phyloP scores from a whole-genome alignment of 305 asterid genomes.

The Solanum hybrid region DNA sequence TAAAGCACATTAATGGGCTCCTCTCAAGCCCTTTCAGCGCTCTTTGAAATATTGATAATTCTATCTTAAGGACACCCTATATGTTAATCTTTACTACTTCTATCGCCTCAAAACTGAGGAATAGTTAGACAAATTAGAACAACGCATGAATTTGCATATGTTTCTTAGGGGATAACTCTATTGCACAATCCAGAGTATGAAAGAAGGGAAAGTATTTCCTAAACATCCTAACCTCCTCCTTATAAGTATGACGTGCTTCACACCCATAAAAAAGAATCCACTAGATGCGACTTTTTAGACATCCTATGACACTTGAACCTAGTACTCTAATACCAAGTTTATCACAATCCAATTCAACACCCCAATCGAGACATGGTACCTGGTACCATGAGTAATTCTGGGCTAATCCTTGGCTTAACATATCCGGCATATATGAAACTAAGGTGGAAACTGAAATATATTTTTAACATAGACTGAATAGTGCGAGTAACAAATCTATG shows the following conservation, averaged over 20 bases:
- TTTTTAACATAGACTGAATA: not conserved
- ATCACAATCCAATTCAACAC: no score
- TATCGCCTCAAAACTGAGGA: no score
- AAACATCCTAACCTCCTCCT: not conserved
- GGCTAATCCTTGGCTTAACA: not conserved
- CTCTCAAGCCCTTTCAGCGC: not conserved
- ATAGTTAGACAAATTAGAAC: not conserved
- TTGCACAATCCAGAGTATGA: no score
- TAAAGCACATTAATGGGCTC: not conserved
- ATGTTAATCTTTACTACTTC: not conserved
- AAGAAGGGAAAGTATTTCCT: no score
- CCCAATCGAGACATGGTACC: no score
- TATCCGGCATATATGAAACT: not conserved
- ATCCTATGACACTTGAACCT: no score
- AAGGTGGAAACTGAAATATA: no score
- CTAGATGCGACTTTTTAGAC: no score
- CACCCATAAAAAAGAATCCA: no score
- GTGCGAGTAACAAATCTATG: not conserved
- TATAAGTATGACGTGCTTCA: no score
- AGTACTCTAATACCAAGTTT: no score
- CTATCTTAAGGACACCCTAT: not conserved
- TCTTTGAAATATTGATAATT: not conserved
- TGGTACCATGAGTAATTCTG: no score
- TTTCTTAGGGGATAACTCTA: not conserved
- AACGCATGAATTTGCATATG: not conserved